Evolutionary conservation across 345 rosid species (phyloP), one percentile per base, ranked within the genome.

Genomic region (Gossypium ekmanianum): DNA sequence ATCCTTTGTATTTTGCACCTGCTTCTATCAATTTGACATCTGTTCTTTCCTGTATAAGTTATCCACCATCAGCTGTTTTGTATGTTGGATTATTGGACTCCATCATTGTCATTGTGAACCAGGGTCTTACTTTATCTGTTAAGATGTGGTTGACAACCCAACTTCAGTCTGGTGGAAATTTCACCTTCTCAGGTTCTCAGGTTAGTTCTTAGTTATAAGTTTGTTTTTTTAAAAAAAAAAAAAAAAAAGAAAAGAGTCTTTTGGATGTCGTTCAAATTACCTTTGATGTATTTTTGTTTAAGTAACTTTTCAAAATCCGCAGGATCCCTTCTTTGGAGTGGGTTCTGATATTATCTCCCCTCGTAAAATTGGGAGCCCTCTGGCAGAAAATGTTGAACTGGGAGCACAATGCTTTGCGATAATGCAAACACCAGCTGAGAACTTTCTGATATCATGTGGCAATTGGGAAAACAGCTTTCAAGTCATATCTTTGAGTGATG

Each of bases 401-500:
- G 95, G 93, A 85, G 85, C 92, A 75, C 97, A 94, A 61, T 91
- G 88, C 81, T 92, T 94, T 86, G 88, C 86, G 5, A 87, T 86
- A 70, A 75, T 94, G 88, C 97, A 86, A 79, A 84, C 89, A 34
- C 92, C 92, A 56, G 59, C 78, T 45, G 98, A 91, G 83, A 92
- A 88, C 73, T 91, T 91, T 82, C 77, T 94, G 79, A 87, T 94
- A 78, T 88, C 97, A 22, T 94, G 98, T 83, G 97, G 98, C 72
- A 94, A 89, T 81, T 94, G 98, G 98, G 98, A 94, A 81, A 94
- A 94, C 78, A 92, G 98, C 75, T 94, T 94, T 79, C 94, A 94
- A 80, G 89, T 92, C 76, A 88, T 87, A 76, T 92, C 98, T 69
- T 82, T 92, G 79, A 85, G 76, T 85, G 95, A 92, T 84, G 98